Base-by-base conservation (phyloP, 1,284 basidiomycete species). In the Microbotryomycetes sp. region DNA sequence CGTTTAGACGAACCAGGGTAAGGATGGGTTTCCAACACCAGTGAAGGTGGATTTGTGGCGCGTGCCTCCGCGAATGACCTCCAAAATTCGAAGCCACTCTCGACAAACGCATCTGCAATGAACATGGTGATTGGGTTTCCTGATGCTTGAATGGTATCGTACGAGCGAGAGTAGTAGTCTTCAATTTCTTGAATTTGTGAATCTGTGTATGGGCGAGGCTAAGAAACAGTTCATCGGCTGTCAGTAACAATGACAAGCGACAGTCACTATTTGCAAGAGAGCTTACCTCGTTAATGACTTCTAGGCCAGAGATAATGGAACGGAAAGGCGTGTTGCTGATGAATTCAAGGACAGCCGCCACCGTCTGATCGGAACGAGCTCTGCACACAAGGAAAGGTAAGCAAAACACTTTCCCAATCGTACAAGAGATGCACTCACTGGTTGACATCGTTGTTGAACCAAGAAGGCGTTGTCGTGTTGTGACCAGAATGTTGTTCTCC, bases 401-500 rank as follows among this genome's bases (percentile, higher is more conserved):
- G n/a, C n/a, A n/a, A n/a, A n/a, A n/a, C n/a, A n/a, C n/a, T n/a
- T n/a, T n/a, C n/a, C n/a, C n/a, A n/a, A n/a, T n/a, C n/a, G n/a
- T n/a, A n/a, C n/a, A n/a, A n/a, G n/a, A n/a, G n/a, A n/a, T n/a
- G n/a, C n/a, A n/a, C n/a, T n/a, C n/a, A n/a, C n/a, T 72, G 72
- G 49, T 72, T 66, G 15, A 63, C 58, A 14, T 48, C 19, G 55
- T 62, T 62, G 16, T 28, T 31, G 46, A 59, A 59, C 50, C 54
- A 59, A 6, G 49, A 32, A 19, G 64, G 51, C 22, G 63, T 60
- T 50, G 54, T 42, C 1, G 64, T 57, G 28, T 42, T 42, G 14
- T 70, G 70, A 19, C 73, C 73, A 22, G 66, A 69, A 25, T 67
- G 63, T 56, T 74, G 67, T 55, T 73, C 72, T 28, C 72, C 72